Conservation (phyloP, 1,284 basidiomycete genomes). For the Psilocybe mexicana region DNA sequence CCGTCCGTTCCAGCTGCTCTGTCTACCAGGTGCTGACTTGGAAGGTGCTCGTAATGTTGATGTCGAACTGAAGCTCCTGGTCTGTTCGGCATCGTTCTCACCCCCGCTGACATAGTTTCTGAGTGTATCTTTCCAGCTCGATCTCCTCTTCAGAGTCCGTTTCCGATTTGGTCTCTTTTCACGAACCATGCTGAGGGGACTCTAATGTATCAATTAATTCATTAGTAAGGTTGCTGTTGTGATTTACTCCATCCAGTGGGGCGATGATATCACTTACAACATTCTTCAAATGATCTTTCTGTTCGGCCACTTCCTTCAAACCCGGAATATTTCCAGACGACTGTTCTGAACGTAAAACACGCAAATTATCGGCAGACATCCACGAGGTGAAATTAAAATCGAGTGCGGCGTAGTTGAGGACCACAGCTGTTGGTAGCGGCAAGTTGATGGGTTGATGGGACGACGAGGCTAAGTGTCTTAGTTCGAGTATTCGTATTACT, state of each 20-base stretch:
- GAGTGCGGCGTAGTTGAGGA: slow-evolving; percentile 80
- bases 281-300: slow-evolving; percentile 88
- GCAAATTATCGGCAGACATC: slow-evolving; percentile 90
- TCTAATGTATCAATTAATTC: slow-evolving; percentile 33
- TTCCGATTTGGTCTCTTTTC: slow-evolving; percentile 56
- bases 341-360: slow-evolving; percentile 80
- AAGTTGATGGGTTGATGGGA: slow-evolving; percentile 39
- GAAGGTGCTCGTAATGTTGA: slow-evolving; percentile 21
- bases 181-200: slow-evolving; percentile 85
- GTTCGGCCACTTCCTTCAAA: slow-evolving; percentile 61
- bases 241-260: background rate
- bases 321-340: slow-evolving; percentile 73
- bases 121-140: slow-evolving; percentile 61
- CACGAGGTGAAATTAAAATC: slow-evolving; percentile 98
- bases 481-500: slow-evolving; percentile 83
- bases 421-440: slow-evolving; percentile 72
- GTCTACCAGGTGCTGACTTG: slow-evolving; percentile 17
- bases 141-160: slow-evolving; percentile 43
- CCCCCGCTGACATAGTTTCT: slow-evolving; percentile 43
- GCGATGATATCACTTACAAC: slow-evolving; percentile 39
- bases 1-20: slow-evolving; percentile 6
- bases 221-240: background rate
- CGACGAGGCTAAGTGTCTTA: slow-evolving; percentile 44
- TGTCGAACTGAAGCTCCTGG: slow-evolving; percentile 19
- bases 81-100: slow-evolving; percentile 31